These are phyloP conservation scores for Cryptococcus hybrid DNA, from an alignment of 1,284 basidiomycete genomes.

Conservation along the genomic window DNA sequence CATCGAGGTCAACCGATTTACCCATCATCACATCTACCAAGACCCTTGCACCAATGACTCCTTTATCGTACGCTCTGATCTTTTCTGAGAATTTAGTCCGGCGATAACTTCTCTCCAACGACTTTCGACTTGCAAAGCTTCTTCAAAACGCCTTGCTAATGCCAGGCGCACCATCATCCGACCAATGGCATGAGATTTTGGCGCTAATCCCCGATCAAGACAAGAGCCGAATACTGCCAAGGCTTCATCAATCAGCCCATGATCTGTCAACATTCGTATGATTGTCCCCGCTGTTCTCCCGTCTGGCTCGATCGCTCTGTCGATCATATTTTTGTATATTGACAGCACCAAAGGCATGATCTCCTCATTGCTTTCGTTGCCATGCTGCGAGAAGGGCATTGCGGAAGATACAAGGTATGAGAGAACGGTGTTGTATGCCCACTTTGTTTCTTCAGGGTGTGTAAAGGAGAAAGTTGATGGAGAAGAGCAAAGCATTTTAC, in stretches of 20 bases:
- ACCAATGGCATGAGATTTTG: slow-evolving; percentile 27
- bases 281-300: slow-evolving; percentile 19
- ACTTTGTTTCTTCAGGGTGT: background rate
- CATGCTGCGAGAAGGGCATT: background rate
- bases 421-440: slow-evolving; percentile 20
- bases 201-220: background rate
- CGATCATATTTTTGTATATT: slow-evolving; percentile 26
- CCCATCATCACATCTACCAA: slow-evolving; percentile 30
- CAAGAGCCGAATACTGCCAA: slow-evolving; percentile 20
- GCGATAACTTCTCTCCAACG: slow-evolving; percentile 18
- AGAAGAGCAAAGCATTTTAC: slow-evolving; percentile 9
- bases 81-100: background rate
- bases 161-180: slow-evolving; percentile 33
- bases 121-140: slow-evolving; percentile 25
- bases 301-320: slow-evolving; percentile 10
- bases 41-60: slow-evolving; percentile 29
- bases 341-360: slow-evolving; percentile 16
- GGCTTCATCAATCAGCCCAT: slow-evolving; percentile 18
- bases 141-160: slow-evolving; percentile 10
- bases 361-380: slow-evolving; percentile 5
- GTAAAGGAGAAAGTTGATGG: background rate
- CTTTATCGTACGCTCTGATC: slow-evolving; percentile 20
- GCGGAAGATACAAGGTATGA: slow-evolving; percentile 12
- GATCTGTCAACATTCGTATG: slow-evolving; percentile 21
- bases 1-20: slow-evolving; percentile 22